Evolutionary conservation across 2,329 filamentous ascomycete species (phyloP).

Genomic region (Emericellopsis atlantica): DNA sequence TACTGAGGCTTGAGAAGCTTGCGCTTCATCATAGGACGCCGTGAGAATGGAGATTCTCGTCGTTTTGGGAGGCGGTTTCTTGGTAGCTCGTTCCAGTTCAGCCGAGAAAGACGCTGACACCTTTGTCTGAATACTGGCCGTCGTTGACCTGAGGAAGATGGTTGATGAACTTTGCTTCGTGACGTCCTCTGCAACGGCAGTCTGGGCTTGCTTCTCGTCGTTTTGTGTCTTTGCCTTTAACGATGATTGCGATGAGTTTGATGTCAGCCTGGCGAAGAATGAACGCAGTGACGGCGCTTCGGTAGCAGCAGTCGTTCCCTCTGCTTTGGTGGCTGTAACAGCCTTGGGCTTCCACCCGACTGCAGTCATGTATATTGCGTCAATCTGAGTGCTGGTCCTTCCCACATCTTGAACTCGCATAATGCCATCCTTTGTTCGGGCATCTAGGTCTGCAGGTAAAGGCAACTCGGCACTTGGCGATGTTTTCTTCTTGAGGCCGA

Average conservation of each 20-base stretch:
- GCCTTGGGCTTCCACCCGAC: slow-evolving; percentile 67
- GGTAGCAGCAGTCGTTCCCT: background rate
- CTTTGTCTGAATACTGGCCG: slow-evolving; percentile 67
- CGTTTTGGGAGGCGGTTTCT: slow-evolving; percentile 85
- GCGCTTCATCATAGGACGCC: slow-evolving; percentile 74
- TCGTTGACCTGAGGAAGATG: slow-evolving; percentile 82
- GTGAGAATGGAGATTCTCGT: slow-evolving; percentile 82
- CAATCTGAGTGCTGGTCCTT: slow-evolving; percentile 80
- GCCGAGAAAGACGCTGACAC: slow-evolving; percentile 61
- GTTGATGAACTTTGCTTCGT: slow-evolving; percentile 59
- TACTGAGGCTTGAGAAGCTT: slow-evolving; percentile 45
- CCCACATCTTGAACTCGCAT: slow-evolving; percentile 80
- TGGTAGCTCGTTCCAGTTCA: slow-evolving; percentile 89
- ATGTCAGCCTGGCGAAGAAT: slow-evolving; percentile 71
- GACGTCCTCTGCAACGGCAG: slow-evolving; percentile 56
- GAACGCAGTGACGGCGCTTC: slow-evolving; percentile 52
- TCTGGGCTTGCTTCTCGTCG: slow-evolving; percentile 51
- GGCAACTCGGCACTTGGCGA: slow-evolving; percentile 62
- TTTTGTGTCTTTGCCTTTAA: slow-evolving; percentile 42
- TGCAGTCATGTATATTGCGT: slow-evolving; percentile 78
- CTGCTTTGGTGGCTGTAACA: slow-evolving; percentile 15
- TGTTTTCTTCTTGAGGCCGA: slow-evolving; percentile 71
- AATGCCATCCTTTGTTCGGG: slow-evolving; percentile 71
- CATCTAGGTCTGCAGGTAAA: slow-evolving; percentile 69
- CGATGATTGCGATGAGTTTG: slow-evolving; percentile 34